These are phyloP conservation scores for Podaxis rugospora DNA, from an alignment of 768 basidiomycete genomes.

Conservation along the genomic window DNA sequence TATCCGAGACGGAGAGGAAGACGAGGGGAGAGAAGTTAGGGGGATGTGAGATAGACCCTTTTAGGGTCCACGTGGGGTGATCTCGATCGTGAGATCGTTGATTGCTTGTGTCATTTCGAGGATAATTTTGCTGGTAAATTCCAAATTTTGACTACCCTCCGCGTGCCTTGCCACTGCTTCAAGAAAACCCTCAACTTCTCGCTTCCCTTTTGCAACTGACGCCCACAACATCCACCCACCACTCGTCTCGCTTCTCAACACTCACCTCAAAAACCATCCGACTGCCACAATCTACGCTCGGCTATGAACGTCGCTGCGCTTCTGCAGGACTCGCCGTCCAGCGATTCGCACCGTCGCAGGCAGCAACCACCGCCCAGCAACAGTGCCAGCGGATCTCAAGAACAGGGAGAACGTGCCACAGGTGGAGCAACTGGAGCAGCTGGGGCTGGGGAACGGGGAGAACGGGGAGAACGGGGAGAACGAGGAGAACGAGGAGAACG, in stretches of 20 bases:
- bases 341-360: constrained; percentile 10
- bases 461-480: constrained; percentile 1
- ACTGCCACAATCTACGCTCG: background rate
- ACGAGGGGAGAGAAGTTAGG: background rate
- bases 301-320: constrained; percentile 18
- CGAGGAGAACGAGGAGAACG: constrained; percentile 5
- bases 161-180: constrained; percentile 13
- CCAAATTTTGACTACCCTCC: constrained; percentile 14
- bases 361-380: constrained; percentile 2
- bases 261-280: background rate
- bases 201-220: constrained; percentile 8
- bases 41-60: constrained; percentile 1
- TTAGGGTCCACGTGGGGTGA: constrained; percentile 13
- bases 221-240: background rate
- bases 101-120: constrained; percentile 15
- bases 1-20: background rate
- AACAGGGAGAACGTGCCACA: constrained; percentile 2
- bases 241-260: background rate
- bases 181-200: constrained; percentile 1
- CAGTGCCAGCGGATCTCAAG: background rate
- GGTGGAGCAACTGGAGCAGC: background rate
- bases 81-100: constrained; percentile 19
- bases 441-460: background rate
- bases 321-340: constrained; percentile 17
- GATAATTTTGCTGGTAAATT: constrained; percentile 14